Conservation (phyloP, 495 filamentous ascomycete genomes). For the Amniculicola lignicola region DNA sequence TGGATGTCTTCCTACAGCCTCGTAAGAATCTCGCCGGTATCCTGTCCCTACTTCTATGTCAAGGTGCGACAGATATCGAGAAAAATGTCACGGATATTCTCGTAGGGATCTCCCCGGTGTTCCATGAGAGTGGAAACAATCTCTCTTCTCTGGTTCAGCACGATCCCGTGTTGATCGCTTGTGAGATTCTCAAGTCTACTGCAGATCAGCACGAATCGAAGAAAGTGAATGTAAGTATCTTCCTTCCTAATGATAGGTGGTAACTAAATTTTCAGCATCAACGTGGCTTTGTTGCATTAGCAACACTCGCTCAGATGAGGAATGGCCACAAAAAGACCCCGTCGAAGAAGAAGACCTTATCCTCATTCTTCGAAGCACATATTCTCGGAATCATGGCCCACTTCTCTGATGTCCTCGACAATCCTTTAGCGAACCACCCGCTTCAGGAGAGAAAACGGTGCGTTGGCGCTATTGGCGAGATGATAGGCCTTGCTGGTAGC, state of each 20-base stretch:
- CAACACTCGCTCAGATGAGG: conserved; percentile 59
- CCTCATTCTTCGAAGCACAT: conserved; percentile 76
- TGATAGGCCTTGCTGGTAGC: conserved; percentile 69
- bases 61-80: conserved; percentile 65
- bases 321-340: conserved; percentile 45
- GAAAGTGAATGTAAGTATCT: conserved; percentile 53
- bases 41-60: conserved; percentile 71
- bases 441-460: conserved; percentile 65
- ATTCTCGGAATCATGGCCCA: conserved; percentile 84
- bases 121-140: conserved; percentile 54
- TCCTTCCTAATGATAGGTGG: conserved; percentile 17
- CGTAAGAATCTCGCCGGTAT: conserved; percentile 71
- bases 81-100: conserved; percentile 65
- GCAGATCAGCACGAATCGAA: conserved; percentile 64
- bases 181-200: conserved; percentile 79
- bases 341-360: conserved; percentile 58
- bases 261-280: conserved; percentile 45
- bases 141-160: conserved; percentile 67
- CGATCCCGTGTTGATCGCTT: conserved; percentile 70
- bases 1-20: conserved; percentile 58
- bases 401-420: conserved; percentile 78
- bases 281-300: conserved; percentile 65
- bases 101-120: conserved; percentile 61
- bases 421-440: conserved; percentile 55
- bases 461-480: conserved; percentile 78